These are phyloP conservation scores for Saturnispora serradocipensis DNA, from an alignment of 805 yeast species.

Conservation along the genomic window DNA sequence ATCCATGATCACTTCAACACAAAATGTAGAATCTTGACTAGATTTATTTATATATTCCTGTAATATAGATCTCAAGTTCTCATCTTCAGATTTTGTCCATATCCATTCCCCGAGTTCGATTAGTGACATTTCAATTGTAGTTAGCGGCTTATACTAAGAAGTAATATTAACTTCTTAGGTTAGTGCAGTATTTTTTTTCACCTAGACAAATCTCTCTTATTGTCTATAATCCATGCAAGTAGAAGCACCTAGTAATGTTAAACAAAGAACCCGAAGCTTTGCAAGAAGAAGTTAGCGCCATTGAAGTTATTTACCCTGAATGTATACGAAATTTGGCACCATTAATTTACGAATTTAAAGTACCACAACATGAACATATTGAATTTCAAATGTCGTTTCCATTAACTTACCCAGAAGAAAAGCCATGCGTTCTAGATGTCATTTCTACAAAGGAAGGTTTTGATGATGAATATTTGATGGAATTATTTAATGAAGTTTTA, in stretches of 20 bases:
- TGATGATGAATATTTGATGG: conserved; percentile 41
- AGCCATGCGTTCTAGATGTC: conserved; percentile 59
- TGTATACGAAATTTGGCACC: conserved; percentile 34
- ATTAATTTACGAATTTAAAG: conserved; percentile 36
- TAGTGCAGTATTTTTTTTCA: not conserved
- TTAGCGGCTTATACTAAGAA: too few relatives aligned
- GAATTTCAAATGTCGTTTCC: conserved; percentile 68
- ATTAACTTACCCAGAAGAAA: conserved; percentile 50
- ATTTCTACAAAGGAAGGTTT: conserved; percentile 19
- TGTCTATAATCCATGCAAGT: not conserved
- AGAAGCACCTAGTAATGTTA: not conserved
- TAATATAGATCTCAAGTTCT: not conserved
- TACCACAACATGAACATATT: conserved; percentile 57
- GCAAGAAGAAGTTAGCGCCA: conserved; percentile 67
- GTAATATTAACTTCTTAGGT: not conserved
- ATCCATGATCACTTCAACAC: not conserved
- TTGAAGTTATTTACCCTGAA: conserved; percentile 81
- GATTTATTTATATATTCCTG: not conserved
- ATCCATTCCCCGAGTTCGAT: not conserved
- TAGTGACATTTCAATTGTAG: not conserved
- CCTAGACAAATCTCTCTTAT: not conserved
- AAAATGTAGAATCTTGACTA: not conserved
- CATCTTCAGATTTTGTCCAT: not conserved
- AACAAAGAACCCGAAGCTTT: conserved; percentile 25
- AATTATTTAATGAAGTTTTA: conserved; percentile 41